These are phyloP conservation scores for Ananas comosus DNA, from an alignment of 176 grass and related monocot species.

Conservation along the genomic window DNA sequence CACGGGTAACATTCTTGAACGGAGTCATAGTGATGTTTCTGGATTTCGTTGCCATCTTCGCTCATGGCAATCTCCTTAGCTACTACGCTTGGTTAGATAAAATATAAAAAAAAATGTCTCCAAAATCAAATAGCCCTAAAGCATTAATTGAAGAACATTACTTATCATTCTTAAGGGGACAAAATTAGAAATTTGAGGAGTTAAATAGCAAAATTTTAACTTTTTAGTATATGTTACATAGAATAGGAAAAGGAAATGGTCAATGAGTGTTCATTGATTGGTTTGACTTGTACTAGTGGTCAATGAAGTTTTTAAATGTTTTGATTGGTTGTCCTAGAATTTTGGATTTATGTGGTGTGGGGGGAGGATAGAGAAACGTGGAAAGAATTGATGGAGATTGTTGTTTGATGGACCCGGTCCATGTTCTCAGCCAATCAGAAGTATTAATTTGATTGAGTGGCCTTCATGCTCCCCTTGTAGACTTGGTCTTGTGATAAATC, in stretches of 20 bases:
- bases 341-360: slow-evolving; percentile 5
- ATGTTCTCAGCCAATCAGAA: no score
- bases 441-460: no score
- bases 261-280: neutral
- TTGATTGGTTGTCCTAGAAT: slow-evolving; percentile 19
- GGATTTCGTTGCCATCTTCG: neutral
- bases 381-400: no score
- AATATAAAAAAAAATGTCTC: neutral
- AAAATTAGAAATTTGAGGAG: no score
- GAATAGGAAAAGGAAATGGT: neutral
- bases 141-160: no score
- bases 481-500: no score
- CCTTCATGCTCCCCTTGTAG: no score
- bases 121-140: neutral
- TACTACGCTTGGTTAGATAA: neutral
- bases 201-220: no score
- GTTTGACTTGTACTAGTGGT: neutral
- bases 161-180: no score
- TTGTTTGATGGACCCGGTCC: no score
- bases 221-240: no score
- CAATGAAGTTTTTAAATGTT: neutral
- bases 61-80: neutral
- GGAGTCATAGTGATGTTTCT: slow-evolving; percentile 8
- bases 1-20: slow-evolving; percentile 18
- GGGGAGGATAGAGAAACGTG: no score